phyloP scores from a whole-genome alignment of 2,329 filamentous ascomycete species.

The Arthrinium puccinioides region DNA sequence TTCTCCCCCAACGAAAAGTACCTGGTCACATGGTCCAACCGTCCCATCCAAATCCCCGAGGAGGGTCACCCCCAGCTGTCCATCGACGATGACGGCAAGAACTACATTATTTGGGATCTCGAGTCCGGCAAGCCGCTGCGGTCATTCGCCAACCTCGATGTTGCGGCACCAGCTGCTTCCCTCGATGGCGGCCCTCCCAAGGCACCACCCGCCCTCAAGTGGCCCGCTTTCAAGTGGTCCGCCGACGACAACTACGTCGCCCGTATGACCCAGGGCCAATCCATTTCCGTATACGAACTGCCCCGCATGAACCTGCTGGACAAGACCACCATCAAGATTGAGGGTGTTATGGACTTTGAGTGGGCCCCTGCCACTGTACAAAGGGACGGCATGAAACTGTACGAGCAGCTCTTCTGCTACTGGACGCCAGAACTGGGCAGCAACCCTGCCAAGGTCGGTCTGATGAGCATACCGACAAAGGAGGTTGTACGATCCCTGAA shows the following conservation, averaged over 20 bases:
- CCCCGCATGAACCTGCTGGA: constrained; percentile 85
- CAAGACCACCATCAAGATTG: constrained; percentile 91
- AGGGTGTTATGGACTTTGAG: constrained; percentile 95
- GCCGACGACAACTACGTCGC: constrained; percentile 96
- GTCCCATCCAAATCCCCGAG: constrained; percentile 87
- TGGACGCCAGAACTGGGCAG: constrained; percentile 98
- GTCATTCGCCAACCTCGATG: constrained; percentile 86
- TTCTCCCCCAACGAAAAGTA: constrained; percentile 94
- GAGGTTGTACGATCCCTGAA: constrained; percentile 91
- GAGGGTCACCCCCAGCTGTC: constrained; percentile 76
- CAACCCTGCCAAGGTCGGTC: constrained; percentile 92
- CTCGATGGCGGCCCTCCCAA: constrained; percentile 61
- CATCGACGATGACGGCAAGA: constrained; percentile 94
- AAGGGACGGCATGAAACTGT: constrained; percentile 79
- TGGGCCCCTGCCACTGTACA: constrained; percentile 83
- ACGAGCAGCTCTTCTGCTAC: constrained; percentile 96
- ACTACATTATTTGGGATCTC: constrained; percentile 98
- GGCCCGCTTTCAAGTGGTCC: constrained; percentile 99
- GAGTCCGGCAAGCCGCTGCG: constrained; percentile 82
- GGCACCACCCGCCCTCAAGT: constrained; percentile 77
- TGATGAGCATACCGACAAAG: constrained; percentile 95
- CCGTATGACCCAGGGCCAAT: constrained; percentile 77
- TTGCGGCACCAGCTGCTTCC: constrained; percentile 55
- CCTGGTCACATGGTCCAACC: constrained; percentile 92
- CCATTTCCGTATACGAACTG: constrained; percentile 86